Base-by-base conservation (phyloP, 2,329 filamentous ascomycete genomes). In the Coniochaeta pulveracea region DNA sequence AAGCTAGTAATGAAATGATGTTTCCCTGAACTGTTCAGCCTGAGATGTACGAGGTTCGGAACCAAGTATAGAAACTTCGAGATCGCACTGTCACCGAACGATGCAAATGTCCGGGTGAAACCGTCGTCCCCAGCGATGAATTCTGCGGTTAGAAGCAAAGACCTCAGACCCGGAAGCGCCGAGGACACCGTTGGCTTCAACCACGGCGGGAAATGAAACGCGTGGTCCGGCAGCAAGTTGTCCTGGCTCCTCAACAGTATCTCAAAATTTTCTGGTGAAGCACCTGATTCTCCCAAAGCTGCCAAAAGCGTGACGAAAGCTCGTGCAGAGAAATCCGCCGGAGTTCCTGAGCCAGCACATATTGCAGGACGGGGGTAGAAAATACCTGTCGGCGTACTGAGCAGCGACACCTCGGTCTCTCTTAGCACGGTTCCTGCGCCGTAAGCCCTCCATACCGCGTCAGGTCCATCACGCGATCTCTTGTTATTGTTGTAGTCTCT, bases 401-500 rank as follows among this genome's bases (percentile, higher is more conserved):
- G 27, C 27, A 29, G 10, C 10, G 6, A 14, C n/a, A 31, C 10
- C 2, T 19, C 28, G 18, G 28, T 31, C 11, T 21, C 6, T 9
- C 9, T n/a, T 14, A 21, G 4, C 6, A 14, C 53, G 0, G 62
- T 66, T 1, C 46, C 47, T 12, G 56, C 50, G 3, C 73, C 72
- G 41, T 75, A 78, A 47, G 72, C 73, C 6, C 28, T 54, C 75
- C 76, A 80, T 1, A 43, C 35, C 0, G 42, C 45, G 10, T 37
- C n/a, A 6, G 12, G n/a, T 8, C 18, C 17, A 21, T 21, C 28
- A 5, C 28, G 28, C 18, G n/a, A 9, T 9, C 28, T 6, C 17
- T 9, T 19, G 17, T 16, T 19, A 14, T 14, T 67, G 44, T 66
- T 57, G 50, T 70, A 78, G 45, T 80, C 72, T 12, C 76, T 66